Base-by-base conservation (phyloP, 768 basidiomycete species). In the Gloeophyllum trabeum region DNA sequence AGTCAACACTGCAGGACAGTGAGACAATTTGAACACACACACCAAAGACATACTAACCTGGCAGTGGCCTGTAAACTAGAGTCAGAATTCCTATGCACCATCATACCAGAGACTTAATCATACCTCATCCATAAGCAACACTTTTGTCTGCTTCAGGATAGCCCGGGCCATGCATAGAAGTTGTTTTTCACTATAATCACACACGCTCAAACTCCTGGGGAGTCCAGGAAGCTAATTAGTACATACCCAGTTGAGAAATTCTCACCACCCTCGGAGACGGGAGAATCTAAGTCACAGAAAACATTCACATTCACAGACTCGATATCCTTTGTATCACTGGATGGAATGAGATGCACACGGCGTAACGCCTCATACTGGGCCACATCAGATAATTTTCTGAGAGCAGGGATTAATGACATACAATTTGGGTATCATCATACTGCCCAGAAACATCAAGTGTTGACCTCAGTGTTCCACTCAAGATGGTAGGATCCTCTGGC, bases 81-180 rank as follows among this genome's bases (percentile, higher is more conserved):
- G 23, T 28, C 36, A 40, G 32, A 42, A 32, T 13, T 6, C 18
- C 32, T 35, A 19, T 10, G 36, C 36, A 21, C 20, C 36, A 7
- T 6, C 20, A 37, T 10, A 6, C 10, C 10, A 37, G 13, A 7
- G 36, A 37, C 10, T 37, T 37, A 7, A 21, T 56, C 69, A 22
- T 49, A 78, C 82, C 60, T 90, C 88, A 51, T 89, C 88, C 88
- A 90, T 89, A 46, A 90, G 71, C 24, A 90, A 59, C 14, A 91
- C 66, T 51, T 73, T 87, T 26, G 83, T 79, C 5, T 81, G 69
- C 56, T 83, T 83, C 21, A 91, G 57, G 46, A 91, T 87, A 2
- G 88, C 86, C 42, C 87, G 70, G 4, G 88, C 88, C 86, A 91
- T 88, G 55, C 87, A 88, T 5, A 90, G 65, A n/a, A 90, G 59